A percentile compares a stretch with the other conserved stretches of the same genome.
These are phyloP conservation scores for Cicer bijugum DNA, from an alignment of 306 rosid species.

Conservation along the genomic window DNA sequence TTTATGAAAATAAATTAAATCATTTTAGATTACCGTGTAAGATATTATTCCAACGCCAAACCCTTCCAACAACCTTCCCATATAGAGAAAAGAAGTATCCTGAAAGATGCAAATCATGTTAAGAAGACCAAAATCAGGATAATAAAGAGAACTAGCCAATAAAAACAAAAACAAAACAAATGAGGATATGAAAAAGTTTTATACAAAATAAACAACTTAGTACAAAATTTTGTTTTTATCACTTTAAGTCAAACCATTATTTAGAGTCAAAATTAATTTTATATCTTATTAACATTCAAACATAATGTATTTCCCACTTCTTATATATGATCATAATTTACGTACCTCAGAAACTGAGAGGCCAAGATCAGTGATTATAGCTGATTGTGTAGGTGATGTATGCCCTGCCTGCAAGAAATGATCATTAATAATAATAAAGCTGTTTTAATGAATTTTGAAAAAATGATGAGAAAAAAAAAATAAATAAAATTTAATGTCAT, in stretches of 20 bases:
- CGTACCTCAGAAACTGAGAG: conserved; percentile 85
- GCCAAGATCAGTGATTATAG: conserved; percentile 77
- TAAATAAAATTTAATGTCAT: conserved; percentile 29
- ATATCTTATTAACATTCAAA: too few relatives aligned
- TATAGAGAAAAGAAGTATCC: conserved; percentile 92
- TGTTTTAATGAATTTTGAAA: not conserved
- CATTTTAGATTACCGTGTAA: conserved; percentile 60
- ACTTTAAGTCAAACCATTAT: not conserved
- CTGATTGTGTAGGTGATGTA: conserved; percentile 94
- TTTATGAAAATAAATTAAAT: too few relatives aligned
- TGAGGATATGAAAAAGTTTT: not conserved
- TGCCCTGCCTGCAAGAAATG: conserved; percentile 66
- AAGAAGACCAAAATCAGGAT: conserved; percentile 2
- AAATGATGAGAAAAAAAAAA: not conserved
- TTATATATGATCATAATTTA: not conserved
- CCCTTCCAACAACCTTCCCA: conserved; percentile 98
- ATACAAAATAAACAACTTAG: not conserved
- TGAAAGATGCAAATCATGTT: conserved; percentile 42
- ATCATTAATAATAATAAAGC: not conserved
- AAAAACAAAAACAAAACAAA: not conserved
- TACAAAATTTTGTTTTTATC: not conserved
- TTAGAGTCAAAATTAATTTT: not conserved
- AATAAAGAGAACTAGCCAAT: conserved; percentile 63
- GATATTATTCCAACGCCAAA: conserved; percentile 98
- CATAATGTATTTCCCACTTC: not conserved